phyloP scores from a whole-genome alignment of 2,329 filamentous ascomycete species.

The Aspergillus latus region DNA sequence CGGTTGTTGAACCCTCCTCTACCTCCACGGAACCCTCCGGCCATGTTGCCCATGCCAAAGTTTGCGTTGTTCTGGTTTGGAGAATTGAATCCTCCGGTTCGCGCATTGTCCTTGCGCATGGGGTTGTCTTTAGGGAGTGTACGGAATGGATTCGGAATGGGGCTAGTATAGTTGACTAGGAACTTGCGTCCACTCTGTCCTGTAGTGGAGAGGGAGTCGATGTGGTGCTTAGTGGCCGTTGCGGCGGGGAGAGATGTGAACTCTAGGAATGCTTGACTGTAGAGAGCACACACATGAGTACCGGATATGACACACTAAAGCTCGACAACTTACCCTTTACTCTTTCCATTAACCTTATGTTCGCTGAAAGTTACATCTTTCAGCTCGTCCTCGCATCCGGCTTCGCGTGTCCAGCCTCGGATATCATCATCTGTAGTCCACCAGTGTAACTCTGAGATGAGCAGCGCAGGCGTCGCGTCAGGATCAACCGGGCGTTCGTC shows the following conservation, averaged over 20 bases:
- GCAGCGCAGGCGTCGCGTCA: constrained; percentile 67
- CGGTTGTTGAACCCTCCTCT: constrained; percentile 44
- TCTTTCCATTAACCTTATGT: constrained; percentile 98
- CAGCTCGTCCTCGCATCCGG: constrained; percentile 78
- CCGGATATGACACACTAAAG: not conserved
- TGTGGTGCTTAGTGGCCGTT: constrained; percentile 77
- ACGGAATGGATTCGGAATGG: constrained; percentile 81
- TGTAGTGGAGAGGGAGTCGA: constrained; percentile 65
- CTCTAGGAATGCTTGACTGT: constrained; percentile 76
- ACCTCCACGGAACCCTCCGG: constrained; percentile 56
- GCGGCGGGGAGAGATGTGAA: constrained; percentile 81
- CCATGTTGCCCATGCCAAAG: constrained; percentile 41
- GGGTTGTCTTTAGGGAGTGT: constrained; percentile 88
- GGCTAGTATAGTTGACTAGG: constrained; percentile 71
- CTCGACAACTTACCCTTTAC: constrained; percentile 72
- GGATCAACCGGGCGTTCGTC: constrained; percentile 58
- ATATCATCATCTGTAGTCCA: constrained; percentile 97
- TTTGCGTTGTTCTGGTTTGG: constrained; percentile 41
- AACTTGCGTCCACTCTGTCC: constrained; percentile 64
- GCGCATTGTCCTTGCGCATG: constrained; percentile 63
- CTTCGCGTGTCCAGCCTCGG: constrained; percentile 77
- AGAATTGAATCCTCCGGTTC: constrained; percentile 49
- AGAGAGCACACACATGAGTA: not conserved
- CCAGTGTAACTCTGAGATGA: constrained; percentile 91
- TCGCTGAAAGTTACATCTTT: constrained; percentile 96